Evolutionary conservation across 352 stramenopile species (phyloP).

Genomic region (Achlya hypogyna): DNA sequence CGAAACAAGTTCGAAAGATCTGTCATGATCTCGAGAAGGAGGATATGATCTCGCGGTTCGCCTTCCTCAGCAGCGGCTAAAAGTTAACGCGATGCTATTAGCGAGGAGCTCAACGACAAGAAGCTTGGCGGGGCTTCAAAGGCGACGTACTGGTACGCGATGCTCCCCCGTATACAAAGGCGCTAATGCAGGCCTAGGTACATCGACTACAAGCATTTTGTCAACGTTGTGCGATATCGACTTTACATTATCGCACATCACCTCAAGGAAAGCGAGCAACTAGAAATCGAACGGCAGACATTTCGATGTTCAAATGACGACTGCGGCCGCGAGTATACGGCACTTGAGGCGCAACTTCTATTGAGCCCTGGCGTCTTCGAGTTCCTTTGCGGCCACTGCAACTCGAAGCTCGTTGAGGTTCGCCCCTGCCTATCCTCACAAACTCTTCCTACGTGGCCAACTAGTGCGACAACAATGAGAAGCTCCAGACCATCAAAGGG

Average conservation of each 20-base stretch:
- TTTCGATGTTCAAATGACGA: constrained; percentile 81
- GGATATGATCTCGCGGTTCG: constrained; percentile 76
- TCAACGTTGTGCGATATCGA: constrained; percentile 82
- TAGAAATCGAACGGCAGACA: constrained; percentile 81
- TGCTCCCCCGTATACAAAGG: background rate
- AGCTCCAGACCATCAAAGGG: constrained; percentile 56
- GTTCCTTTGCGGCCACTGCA: constrained; percentile 82
- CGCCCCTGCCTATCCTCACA: background rate
- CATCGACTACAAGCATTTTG: constrained; percentile 90
- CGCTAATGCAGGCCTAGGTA: constrained; percentile 30
- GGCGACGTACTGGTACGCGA: constrained; percentile 67
- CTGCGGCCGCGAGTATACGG: constrained; percentile 81
- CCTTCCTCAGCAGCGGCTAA: background rate
- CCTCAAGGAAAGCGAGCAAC: constrained; percentile 74
- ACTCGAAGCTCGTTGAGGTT: constrained; percentile 68
- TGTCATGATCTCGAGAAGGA: constrained; percentile 84
- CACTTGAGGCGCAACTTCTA: constrained; percentile 70
- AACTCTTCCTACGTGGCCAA: background rate
- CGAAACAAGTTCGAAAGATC: constrained; percentile 81
- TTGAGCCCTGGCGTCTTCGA: constrained; percentile 75
- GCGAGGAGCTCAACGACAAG: constrained; percentile 84
- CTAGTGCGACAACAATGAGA: constrained; percentile 80
- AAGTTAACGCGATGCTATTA: constrained; percentile 21
- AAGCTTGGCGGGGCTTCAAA: constrained; percentile 69
- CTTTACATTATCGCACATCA: constrained; percentile 84